Evolutionary conservation across 108 stramenopile species (phyloP), one percentile per base, ranked within the genome.

Genomic region (Chaetoceros muelleri): DNA sequence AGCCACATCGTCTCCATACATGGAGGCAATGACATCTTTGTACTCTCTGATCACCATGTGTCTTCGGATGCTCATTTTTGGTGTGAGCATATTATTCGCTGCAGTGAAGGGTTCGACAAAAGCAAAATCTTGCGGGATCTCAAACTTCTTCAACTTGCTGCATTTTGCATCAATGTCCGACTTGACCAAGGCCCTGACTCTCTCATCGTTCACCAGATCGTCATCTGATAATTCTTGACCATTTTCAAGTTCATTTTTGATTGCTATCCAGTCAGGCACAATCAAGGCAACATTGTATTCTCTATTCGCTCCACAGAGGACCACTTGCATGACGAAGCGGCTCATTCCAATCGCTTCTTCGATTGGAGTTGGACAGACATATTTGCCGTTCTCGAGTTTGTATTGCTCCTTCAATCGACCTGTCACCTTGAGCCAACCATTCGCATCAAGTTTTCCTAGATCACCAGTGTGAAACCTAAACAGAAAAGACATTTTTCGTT

Each of bases 371-470:
- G 95, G 95, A 25, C 80, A 81, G 8, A 98, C 93, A 54, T 95
- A 96, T 61, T 96, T 95, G 2, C 96, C 96, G 76, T 98, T 98
- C 57, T 95, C 95, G 48, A 98, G 82, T 70, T 98, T 98, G 79
- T 92, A 98, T 68, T 93, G 95, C 67, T 93, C 94, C 67, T 90
- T 94, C 53, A 89, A 60, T 48, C 88, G 71, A 24, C 89, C 88
- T 22, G 93, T 90, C 0, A 94, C 82, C 28, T 55, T 55, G 7
- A 94, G 44, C 59, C 72, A 90, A 16, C 87, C 86, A 67, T 82
- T 72, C 45, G 64, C 67, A 51, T 76, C 81, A 45, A 86, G 56
- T 50, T 51, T 60, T n/a, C 90, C 94, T 31, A 91, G 55, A 58
- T 95, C 94, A 21, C 94, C 94, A 45, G 94, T 95, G 63, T 90